Evolutionary conservation across 2,329 filamentous ascomycete genomes (phyloP).

Genomic region (Trichothecium sympodiale): DNA sequence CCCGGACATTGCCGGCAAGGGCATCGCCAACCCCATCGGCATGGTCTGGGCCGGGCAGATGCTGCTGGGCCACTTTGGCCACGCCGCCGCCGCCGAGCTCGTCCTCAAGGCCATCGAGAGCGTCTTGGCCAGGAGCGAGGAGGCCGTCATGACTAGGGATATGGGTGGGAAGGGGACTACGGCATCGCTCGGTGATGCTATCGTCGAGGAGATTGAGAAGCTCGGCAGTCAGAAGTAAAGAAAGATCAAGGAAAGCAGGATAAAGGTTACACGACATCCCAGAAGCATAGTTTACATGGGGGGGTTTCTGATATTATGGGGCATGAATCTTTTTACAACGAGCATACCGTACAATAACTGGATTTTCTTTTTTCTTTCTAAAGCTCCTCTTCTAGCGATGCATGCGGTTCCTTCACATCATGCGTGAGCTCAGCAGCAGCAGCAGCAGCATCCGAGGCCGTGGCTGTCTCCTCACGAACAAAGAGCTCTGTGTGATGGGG

Average conservation of each 20-base stretch:
- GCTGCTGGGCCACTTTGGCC: constrained; percentile 27
- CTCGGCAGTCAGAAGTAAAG: constrained; percentile 7
- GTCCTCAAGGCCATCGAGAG: constrained; percentile 41
- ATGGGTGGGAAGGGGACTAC: constrained; percentile 35
- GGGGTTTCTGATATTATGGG: too few relatives aligned
- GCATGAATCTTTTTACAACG: too few relatives aligned
- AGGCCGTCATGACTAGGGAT: constrained; percentile 40
- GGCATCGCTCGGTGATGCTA: constrained; percentile 21
- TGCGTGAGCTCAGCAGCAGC: too few relatives aligned
- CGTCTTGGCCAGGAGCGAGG: constrained; percentile 29
- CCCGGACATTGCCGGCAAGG: constrained; percentile 62
- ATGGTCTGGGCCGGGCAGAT: constrained; percentile 62
- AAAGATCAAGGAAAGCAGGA: constrained; percentile 10
- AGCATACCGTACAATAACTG: too few relatives aligned
- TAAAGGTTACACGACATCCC: too few relatives aligned
- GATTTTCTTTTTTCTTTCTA: too few relatives aligned
- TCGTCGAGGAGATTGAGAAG: constrained; percentile 11
- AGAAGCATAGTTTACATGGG: too few relatives aligned
- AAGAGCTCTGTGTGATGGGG: too few relatives aligned
- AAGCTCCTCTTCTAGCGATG: too few relatives aligned
- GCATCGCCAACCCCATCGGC: constrained; percentile 64
- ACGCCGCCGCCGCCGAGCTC: constrained; percentile 28
- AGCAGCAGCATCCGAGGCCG: too few relatives aligned
- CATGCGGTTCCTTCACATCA: too few relatives aligned
- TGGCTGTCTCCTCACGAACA: too few relatives aligned